Base-by-base conservation (phyloP, 768 basidiomycete species). In the Botryobasidium botryosum region DNA sequence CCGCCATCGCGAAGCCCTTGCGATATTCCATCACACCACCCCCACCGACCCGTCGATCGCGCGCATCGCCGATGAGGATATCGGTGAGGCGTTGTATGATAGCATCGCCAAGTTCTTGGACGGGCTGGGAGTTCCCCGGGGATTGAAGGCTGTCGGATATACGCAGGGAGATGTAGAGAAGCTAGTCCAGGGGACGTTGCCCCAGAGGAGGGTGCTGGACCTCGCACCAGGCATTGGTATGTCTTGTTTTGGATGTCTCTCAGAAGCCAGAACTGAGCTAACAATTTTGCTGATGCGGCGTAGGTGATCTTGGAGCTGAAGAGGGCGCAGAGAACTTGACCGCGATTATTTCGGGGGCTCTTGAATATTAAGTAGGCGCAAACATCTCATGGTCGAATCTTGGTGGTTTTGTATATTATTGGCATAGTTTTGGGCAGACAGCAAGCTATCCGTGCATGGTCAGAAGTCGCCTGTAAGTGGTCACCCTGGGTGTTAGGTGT, bases 121-220 rank as follows among this genome's bases (percentile, higher is more conserved):
- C 55, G 68, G 67, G 8, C 70, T 94, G 2, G 80, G 79, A 48
- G 77, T 91, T 13, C 88, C 88, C 18, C 74, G 90, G 45, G 88
- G 88, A 6, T 58, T 94, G 51, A 79, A 77, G 55, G 83, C 79
- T 23, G 66, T 94, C 33, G 88, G 81, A 35, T 88, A 86, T 57
- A 71, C 67, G 21, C 63, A 66, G 17, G 64, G 61, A 17, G 85
- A 91, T 52, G 65, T 88, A 8, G 63, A 68, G 25, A 70, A 64
- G 61, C 71, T 97, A 12, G 92, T 94, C 1, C 76, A 91, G 48
- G 91, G 92, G 3, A 86, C 91, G 17, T 58, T 97, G 37, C 92
- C 92, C 13, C 92, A 97, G 61, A 64, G 87, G 44, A 71, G 91
- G 15, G 91, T 97, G 4, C 60, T 97, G 50, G 90, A 94, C 59